Evolutionary conservation across 352 stramenopile species (phyloP).

Genomic region (Pythium brassicae): DNA sequence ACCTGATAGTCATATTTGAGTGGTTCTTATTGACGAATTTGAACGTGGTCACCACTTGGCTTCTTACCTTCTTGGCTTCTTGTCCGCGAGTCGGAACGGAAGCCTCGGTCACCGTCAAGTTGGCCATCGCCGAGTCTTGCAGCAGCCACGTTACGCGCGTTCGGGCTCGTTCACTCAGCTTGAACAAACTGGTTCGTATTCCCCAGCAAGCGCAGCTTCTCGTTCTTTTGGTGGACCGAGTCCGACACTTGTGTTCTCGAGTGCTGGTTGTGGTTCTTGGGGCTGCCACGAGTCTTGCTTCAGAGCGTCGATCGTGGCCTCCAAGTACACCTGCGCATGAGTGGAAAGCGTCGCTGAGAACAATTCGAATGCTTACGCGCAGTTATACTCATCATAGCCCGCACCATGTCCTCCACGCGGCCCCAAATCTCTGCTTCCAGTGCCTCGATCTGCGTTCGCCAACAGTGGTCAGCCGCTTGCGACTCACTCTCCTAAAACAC

Average conservation of each 20-base stretch:
- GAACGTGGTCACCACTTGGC: too few relatives aligned
- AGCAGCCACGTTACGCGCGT: too few relatives aligned
- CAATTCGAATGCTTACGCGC: not conserved
- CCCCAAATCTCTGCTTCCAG: constrained; percentile 30
- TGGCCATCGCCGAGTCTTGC: too few relatives aligned
- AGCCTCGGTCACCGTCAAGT: too few relatives aligned
- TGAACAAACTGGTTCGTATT: too few relatives aligned
- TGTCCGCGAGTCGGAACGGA: too few relatives aligned
- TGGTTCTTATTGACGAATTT: too few relatives aligned
- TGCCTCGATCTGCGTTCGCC: constrained; percentile 17
- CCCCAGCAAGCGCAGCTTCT: too few relatives aligned
- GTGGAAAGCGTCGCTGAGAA: not conserved
- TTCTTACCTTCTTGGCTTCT: too few relatives aligned
- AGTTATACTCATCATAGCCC: not conserved
- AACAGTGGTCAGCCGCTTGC: not conserved
- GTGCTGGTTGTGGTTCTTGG: not conserved
- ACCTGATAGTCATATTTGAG: too few relatives aligned
- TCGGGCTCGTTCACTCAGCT: too few relatives aligned
- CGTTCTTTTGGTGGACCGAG: too few relatives aligned
- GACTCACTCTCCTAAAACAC: not conserved
- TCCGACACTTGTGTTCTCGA: not conserved
- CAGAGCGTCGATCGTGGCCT: constrained; percentile 9
- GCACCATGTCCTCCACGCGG: constrained; percentile 33
- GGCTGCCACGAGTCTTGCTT: not conserved
- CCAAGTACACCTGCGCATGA: constrained; percentile 5